Evolutionary conservation across 768 basidiomycete species (phyloP).

Genomic region (Boletus vermiculosoides): DNA sequence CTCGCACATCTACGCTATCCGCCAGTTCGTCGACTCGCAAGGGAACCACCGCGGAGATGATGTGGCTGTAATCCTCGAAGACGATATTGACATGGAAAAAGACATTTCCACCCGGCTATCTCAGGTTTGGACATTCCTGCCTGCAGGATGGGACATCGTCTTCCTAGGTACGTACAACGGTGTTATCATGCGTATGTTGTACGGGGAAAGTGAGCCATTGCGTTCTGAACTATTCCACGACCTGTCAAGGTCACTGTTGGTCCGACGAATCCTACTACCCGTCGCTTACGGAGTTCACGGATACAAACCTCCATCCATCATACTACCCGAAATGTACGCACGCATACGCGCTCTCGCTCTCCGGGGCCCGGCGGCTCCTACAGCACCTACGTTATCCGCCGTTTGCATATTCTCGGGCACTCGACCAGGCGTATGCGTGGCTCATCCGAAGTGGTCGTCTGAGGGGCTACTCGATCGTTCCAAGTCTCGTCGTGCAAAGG

Average conservation of each 20-base stretch:
- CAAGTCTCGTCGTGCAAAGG: conserved; percentile 64
- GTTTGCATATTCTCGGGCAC: conserved; percentile 75
- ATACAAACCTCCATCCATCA: conserved; percentile 52
- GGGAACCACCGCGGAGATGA: conserved; percentile 24
- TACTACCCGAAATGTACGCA: conserved; percentile 68
- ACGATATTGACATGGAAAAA: conserved; percentile 76
- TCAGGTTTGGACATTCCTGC: conserved; percentile 51
- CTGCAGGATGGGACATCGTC: conserved; percentile 68
- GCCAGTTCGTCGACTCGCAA: conserved; percentile 34
- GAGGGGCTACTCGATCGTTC: conserved; percentile 62
- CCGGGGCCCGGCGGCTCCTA: conserved; percentile 61
- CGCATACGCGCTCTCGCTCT: conserved; percentile 60
- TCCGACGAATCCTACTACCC: conserved; percentile 59
- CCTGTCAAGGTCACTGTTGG: conserved; percentile 69
- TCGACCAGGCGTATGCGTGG: conserved; percentile 75
- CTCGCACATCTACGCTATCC: conserved; percentile 59
- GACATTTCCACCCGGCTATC: conserved; percentile 47
- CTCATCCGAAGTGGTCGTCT: conserved; percentile 56
- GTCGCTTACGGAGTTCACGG: conserved; percentile 29
- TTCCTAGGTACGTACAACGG: conserved; percentile 53
- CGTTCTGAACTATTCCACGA: conserved; percentile 1
- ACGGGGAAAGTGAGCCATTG: not conserved
- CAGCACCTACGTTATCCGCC: conserved; percentile 57
- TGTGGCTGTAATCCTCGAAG: conserved; percentile 63
- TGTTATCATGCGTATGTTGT: not conserved